Evolutionary conservation across 176 grass and related monocot species (phyloP).

Genomic region (Puya raimondii): DNA sequence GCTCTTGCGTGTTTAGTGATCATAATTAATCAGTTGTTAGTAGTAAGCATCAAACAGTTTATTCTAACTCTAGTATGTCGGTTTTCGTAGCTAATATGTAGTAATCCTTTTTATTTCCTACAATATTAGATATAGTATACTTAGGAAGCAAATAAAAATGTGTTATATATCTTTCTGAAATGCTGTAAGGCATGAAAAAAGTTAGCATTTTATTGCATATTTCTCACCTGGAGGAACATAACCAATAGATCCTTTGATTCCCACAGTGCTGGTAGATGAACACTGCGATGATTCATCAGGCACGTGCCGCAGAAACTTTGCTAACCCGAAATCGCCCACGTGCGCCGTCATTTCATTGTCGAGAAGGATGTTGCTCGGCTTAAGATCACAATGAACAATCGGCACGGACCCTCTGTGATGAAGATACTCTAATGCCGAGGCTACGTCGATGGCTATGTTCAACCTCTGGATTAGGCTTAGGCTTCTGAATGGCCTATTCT

Average conservation of each 20-base stretch:
- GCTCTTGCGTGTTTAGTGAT: too few species aligned
- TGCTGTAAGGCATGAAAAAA: neutral
- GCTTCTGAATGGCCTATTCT: neutral
- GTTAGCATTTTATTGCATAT: neutral
- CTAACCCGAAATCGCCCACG: slow-evolving; percentile 47
- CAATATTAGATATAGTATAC: too few species aligned
- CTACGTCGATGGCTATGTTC: slow-evolving; percentile 35
- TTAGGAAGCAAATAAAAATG: neutral
- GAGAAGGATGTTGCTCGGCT: slow-evolving; percentile 29
- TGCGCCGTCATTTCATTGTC: slow-evolving; percentile 42
- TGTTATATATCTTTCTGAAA: neutral
- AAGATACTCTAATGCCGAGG: slow-evolving; percentile 44
- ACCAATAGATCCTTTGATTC: slow-evolving; percentile 40
- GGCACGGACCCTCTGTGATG: slow-evolving; percentile 31
- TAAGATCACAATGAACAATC: slow-evolving; percentile 36
- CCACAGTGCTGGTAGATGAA: slow-evolving; percentile 14
- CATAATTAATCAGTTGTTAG: too few species aligned
- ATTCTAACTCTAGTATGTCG: too few species aligned
- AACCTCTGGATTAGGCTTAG: slow-evolving; percentile 29
- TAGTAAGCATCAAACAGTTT: too few species aligned
- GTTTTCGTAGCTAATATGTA: neutral
- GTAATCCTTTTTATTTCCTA: too few species aligned
- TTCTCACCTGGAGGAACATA: slow-evolving; percentile 50
- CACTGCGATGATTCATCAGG: neutral
- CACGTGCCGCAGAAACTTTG: slow-evolving; percentile 16